Evolutionary conservation across 2,329 filamentous ascomycete genomes (phyloP).

Genomic region (Colletotrichum phormii): DNA sequence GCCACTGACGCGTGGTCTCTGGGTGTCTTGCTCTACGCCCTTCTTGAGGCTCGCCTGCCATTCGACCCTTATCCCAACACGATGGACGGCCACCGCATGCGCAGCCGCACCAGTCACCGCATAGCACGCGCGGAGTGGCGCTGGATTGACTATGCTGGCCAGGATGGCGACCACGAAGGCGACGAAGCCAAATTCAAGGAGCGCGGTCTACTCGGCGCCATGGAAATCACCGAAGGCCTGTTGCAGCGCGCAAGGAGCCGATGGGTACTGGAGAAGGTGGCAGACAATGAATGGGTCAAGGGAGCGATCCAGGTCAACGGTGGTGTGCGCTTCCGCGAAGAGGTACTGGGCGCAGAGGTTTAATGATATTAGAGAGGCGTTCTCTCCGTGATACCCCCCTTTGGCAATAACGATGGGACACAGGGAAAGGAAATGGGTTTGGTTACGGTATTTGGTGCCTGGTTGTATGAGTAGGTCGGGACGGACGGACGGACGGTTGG

Average conservation of each 20-base stretch:
- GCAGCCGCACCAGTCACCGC: constrained; percentile 88
- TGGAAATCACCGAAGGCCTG: constrained; percentile 84
- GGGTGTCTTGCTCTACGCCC: constrained; percentile 90
- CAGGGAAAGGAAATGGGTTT: constrained; percentile 6
- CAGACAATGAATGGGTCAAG: constrained; percentile 79
- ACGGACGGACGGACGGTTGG: background rate
- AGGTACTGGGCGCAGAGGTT: constrained; percentile 68
- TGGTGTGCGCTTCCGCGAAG: constrained; percentile 69
- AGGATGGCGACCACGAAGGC: constrained; percentile 87
- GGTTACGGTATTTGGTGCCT: constrained; percentile 2
- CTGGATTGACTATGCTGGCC: constrained; percentile 87
- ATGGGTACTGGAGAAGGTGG: constrained; percentile 80
- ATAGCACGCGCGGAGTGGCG: constrained; percentile 96
- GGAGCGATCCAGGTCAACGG: constrained; percentile 77
- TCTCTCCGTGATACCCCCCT: constrained; percentile 20
- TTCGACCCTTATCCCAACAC: constrained; percentile 91
- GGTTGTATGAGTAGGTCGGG: constrained; percentile 32
- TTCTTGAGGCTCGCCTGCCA: constrained; percentile 91
- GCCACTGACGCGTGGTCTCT: constrained; percentile 95
- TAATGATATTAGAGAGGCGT: constrained; percentile 36
- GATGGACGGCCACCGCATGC: constrained; percentile 79
- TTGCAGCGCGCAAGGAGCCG: constrained; percentile 85
- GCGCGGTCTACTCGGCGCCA: constrained; percentile 77
- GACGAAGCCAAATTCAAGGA: constrained; percentile 70
- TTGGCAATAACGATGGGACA: constrained; percentile 9